Percentiles rank a stretch among this genome's conserved stretches.
Conservation (phyloP, 768 basidiomycete genomes). For the Nevesoporus exiguus region DNA sequence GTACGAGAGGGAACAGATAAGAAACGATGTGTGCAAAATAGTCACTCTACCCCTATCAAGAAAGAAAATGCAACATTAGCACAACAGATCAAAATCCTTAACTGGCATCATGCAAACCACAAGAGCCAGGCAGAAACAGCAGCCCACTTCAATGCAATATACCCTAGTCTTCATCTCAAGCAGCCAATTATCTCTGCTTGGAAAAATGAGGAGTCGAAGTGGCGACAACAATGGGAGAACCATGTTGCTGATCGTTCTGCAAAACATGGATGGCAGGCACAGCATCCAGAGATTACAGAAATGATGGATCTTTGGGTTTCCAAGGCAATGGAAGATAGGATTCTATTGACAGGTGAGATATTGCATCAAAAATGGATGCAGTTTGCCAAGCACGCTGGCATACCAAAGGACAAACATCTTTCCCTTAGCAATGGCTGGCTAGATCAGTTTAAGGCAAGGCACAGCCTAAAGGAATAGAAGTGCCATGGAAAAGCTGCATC, state of each 20-base stretch:
- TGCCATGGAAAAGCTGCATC: background rate
- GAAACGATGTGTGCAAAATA: no score
- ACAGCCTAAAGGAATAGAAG: background rate
- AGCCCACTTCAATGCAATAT: background rate
- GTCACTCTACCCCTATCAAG: no score
- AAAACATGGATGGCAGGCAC: background rate
- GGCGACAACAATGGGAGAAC: background rate
- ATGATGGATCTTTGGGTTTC: background rate
- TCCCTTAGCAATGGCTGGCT: background rate
- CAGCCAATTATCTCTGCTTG: background rate
- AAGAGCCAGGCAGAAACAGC: slow-evolving; percentile 33
- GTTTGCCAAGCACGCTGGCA: background rate
- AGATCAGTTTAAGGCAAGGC: background rate
- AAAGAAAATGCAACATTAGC: slow-evolving; percentile 31
- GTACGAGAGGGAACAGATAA: no score
- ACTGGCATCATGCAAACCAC: slow-evolving; percentile 35
- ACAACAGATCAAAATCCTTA: slow-evolving; percentile 35
- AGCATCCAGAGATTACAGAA: background rate
- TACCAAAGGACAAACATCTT: background rate
- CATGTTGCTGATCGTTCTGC: no score
- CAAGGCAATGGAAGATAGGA: background rate
- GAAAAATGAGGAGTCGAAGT: background rate
- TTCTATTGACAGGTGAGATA: background rate
- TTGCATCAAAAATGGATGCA: background rate
- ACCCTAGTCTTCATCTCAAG: background rate